Base-by-base conservation (phyloP, 2,329 filamentous ascomycete species). In the Penicillium sp. region DNA sequence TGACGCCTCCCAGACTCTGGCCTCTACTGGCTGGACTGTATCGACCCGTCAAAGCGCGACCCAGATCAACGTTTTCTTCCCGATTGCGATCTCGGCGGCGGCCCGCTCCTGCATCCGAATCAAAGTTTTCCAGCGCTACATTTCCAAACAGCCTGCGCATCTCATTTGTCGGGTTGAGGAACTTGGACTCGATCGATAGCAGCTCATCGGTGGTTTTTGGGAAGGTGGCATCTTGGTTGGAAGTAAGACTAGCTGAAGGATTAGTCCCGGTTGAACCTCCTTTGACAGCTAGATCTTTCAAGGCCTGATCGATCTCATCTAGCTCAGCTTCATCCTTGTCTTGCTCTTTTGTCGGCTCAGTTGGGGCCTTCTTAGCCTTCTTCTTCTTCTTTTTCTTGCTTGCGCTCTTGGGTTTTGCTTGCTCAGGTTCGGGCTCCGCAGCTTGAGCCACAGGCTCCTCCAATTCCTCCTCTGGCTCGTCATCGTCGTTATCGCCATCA, bases 81-180 rank as follows among this genome's bases (percentile, higher is more conserved):
- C 72, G 73, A 57, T 82, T 68, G 79, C 85, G 73, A 82, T 89
- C 68, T 78, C 84, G 72, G 83, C 80, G 77, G 55, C 82, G 77
- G 29, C 77, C 77, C 19, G 78, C 69, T 46, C 70, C 71, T 53
- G 69, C 68, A 46, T 73, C 74, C 21, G 82, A 81, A 44, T 86
- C 83, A 51, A 84, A 80, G 29, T 77, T 79, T 64, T 88, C 85
- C 11, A 88, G 68, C 23, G 86, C 86, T 26, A 85, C 83, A 60
- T 83, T 83, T 4, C 88, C 88, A 71, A 91, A 91, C 0, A 91
- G 77, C 62, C 83, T 85, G 56, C 86, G 88, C 92, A 99, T 97
- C 78, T 99, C 95, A 68, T 96, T 96, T 35, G 88, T 82, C 8
- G 91, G 91, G 70, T 93, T 93, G 11, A 99, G 83, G 65, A 92